Conservation (phyloP, 1,284 basidiomycete genomes). For the Pyrrhoderma lamaoense region DNA sequence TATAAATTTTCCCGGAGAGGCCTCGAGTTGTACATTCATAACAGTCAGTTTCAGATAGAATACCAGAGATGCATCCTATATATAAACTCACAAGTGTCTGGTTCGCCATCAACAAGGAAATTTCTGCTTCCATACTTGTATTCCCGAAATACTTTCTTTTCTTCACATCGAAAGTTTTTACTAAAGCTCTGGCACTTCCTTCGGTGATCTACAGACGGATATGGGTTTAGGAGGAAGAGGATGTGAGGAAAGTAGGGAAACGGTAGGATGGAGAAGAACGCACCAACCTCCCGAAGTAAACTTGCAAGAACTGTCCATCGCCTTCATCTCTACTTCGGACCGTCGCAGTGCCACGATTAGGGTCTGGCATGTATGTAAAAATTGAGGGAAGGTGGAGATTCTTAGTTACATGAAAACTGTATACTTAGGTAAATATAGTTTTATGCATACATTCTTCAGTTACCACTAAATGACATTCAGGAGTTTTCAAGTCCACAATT, state of each 20-base stretch:
- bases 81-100: slow-evolving; percentile 67
- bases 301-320: slow-evolving; percentile 61
- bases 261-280: slow-evolving; percentile 30
- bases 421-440: no score
- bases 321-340: slow-evolving; percentile 46
- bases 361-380: slow-evolving; percentile 34
- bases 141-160: slow-evolving; percentile 90
- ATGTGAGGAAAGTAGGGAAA: slow-evolving; percentile 14
- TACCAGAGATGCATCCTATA: neutral
- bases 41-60: neutral
- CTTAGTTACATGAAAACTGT: no score
- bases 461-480: slow-evolving; percentile 72
- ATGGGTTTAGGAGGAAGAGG: neutral
- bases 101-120: slow-evolving; percentile 92
- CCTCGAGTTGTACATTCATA: slow-evolving; percentile 35
- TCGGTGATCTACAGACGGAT: slow-evolving; percentile 49
- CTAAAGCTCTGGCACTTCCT: slow-evolving; percentile 64
- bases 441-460: slow-evolving; percentile 81
- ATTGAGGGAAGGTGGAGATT: slow-evolving; percentile 11
- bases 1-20: slow-evolving; percentile 80
- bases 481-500: slow-evolving; percentile 75
- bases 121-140: slow-evolving; percentile 96
- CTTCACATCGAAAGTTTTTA: slow-evolving; percentile 79
- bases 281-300: slow-evolving; percentile 83
- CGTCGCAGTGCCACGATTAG: slow-evolving; percentile 35